Percentiles rank a stretch among this genome's conserved stretches.
phyloP scores from a whole-genome alignment of 192 early-diverging fungal genomes.

The Linderina pennispora region DNA sequence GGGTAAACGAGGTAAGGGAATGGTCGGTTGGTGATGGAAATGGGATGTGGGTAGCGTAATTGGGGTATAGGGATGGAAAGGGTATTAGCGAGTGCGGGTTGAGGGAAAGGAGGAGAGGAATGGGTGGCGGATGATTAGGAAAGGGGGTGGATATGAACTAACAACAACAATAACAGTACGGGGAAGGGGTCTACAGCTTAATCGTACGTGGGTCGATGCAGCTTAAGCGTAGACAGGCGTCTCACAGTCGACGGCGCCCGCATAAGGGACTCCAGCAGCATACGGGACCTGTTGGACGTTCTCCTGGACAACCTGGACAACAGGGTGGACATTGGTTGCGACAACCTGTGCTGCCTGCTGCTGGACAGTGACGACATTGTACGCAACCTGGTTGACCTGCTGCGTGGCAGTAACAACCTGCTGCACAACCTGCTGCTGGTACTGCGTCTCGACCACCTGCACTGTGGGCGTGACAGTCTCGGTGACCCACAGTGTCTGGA shows the following conservation, averaged over 20 bases:
- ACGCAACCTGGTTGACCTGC: conserved; percentile 33
- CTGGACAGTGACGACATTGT: conserved; percentile 36
- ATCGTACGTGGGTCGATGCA: too few relatives aligned
- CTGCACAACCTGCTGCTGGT: conserved; percentile 40
- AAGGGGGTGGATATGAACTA: too few relatives aligned
- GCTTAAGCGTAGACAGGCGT: too few relatives aligned
- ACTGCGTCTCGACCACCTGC: conserved; percentile 35
- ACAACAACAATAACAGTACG: too few relatives aligned
- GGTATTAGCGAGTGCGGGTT: too few relatives aligned
- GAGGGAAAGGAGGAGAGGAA: too few relatives aligned
- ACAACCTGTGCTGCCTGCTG: conserved; percentile 26
- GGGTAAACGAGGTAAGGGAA: too few relatives aligned
- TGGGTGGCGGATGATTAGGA: too few relatives aligned
- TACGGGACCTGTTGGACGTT: conserved; percentile 26
- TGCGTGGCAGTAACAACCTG: conserved; percentile 42
- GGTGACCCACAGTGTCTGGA: conserved; percentile 38
- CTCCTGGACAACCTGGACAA: conserved; percentile 45
- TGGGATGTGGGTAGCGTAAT: too few relatives aligned
- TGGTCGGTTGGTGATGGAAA: too few relatives aligned
- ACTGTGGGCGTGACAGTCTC: conserved; percentile 42
- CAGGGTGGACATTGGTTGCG: conserved; percentile 34
- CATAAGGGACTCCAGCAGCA: conserved; percentile 1
- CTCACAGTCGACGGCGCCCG: background rate
- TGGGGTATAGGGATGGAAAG: too few relatives aligned
- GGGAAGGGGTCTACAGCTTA: too few relatives aligned